Evolutionary conservation across 306 rosid species (phyloP).

Genomic region (Quercus parvula): DNA sequence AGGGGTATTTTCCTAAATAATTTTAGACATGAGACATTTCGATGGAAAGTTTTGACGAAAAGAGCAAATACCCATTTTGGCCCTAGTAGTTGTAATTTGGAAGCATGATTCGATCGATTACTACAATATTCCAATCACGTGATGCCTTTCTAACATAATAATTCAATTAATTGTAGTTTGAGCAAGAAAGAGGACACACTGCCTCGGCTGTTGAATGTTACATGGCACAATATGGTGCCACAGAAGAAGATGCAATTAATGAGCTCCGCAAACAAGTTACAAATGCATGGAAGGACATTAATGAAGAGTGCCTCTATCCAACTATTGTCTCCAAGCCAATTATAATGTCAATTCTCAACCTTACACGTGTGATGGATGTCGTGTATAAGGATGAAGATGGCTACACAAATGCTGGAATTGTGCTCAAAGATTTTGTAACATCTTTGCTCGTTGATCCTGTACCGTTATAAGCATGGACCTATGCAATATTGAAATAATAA

Average conservation of each 20-base stretch:
- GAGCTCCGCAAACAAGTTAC: background rate
- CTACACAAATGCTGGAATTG: background rate
- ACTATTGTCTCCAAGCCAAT: constrained; percentile 19
- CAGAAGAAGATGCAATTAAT: background rate
- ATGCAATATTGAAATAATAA: background rate
- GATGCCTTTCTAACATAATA: background rate
- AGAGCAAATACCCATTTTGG: too few relatives aligned
- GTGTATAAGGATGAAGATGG: background rate
- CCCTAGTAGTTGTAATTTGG: background rate
- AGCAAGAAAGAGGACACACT: constrained; percentile 27
- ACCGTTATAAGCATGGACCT: background rate
- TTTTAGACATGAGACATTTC: too few relatives aligned
- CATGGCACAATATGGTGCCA: constrained; percentile 13
- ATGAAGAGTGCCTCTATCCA: constrained; percentile 31
- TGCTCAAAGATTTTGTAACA: background rate
- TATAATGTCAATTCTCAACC: constrained; percentile 29
- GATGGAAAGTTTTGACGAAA: too few relatives aligned
- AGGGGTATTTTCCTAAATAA: too few relatives aligned
- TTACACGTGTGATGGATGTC: constrained; percentile 24
- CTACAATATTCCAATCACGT: background rate
- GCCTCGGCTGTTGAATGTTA: constrained; percentile 29
- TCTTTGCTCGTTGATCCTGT: background rate
- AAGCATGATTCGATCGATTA: background rate
- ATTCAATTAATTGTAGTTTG: constrained; percentile 7
- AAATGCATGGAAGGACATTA: constrained; percentile 38